A percentile compares a stretch with the other conserved stretches of the same genome.
Evolutionary conservation across 2,329 filamentous ascomycete species (phyloP).

Genomic region (Myotisia sp.): DNA sequence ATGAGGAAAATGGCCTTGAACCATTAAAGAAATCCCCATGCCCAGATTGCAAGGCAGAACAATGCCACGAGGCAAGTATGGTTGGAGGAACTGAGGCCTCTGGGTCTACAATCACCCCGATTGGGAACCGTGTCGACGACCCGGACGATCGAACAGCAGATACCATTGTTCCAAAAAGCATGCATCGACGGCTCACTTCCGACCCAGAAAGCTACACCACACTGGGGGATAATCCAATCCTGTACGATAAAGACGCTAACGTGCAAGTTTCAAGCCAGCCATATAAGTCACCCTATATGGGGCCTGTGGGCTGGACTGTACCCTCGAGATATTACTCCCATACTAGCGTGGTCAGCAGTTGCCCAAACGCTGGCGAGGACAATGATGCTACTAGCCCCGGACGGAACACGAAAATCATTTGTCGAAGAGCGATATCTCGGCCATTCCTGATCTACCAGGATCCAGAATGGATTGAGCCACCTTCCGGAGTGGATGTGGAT

Average conservation of each 20-base stretch:
- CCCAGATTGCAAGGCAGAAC: too few relatives aligned
- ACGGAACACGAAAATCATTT: background rate
- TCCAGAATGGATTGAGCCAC: slow-evolving; percentile 7
- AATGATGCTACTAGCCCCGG: background rate
- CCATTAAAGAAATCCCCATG: too few relatives aligned
- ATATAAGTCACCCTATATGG: slow-evolving; percentile 9
- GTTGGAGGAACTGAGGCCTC: too few relatives aligned
- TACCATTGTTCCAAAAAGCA: too few relatives aligned
- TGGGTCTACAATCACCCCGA: too few relatives aligned
- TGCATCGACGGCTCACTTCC: slow-evolving; percentile 1
- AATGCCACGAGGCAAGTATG: too few relatives aligned
- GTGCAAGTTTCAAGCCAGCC: background rate
- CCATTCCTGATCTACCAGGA: slow-evolving; percentile 13
- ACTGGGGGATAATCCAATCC: slow-evolving; percentile 3
- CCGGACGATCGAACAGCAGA: too few relatives aligned
- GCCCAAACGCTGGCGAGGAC: background rate
- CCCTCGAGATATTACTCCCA: slow-evolving; percentile 6
- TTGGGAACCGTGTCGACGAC: too few relatives aligned
- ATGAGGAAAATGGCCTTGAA: too few relatives aligned
- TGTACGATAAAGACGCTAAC: slow-evolving; percentile 5
- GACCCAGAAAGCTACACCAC: slow-evolving; percentile 3
- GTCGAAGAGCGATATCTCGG: slow-evolving; percentile 1
- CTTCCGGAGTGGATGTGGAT: background rate
- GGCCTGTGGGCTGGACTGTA: slow-evolving; percentile 12
- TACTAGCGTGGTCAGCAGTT: slow-evolving; percentile 2